Conservation (phyloP, 371 early-diverging fungal species). For the Mortierella sp. region DNA sequence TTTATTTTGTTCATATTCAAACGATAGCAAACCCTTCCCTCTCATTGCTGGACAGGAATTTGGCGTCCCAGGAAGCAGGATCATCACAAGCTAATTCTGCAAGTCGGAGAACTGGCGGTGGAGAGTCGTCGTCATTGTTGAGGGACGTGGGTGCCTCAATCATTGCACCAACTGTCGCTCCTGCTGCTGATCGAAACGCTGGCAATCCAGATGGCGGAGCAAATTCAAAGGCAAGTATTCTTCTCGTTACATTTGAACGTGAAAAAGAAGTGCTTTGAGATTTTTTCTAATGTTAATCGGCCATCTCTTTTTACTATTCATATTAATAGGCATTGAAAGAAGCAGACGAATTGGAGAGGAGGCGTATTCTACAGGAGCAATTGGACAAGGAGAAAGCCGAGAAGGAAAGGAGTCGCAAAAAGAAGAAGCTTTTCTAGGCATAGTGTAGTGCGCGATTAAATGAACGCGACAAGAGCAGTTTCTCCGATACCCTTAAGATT, state of each 20-base stretch:
- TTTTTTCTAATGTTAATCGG: not conserved
- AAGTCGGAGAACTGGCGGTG: not conserved
- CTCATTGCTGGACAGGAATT: not conserved
- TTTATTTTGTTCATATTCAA: not conserved
- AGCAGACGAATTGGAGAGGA: slow-evolving; percentile 37
- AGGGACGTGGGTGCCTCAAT: not conserved
- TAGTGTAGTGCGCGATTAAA: not conserved
- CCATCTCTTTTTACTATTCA: not conserved
- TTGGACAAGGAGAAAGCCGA: slow-evolving; percentile 41
- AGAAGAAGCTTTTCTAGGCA: slow-evolving; percentile 37
- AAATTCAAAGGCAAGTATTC: not conserved
- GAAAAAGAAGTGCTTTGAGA: not conserved
- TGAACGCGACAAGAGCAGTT: not conserved
- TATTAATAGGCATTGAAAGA: slow-evolving; percentile 24
- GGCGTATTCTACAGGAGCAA: slow-evolving; percentile 36
- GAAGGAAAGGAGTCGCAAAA: slow-evolving; percentile 37
- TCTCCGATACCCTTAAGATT: not conserved
- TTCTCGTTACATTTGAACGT: not conserved
- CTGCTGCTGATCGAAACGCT: not conserved
- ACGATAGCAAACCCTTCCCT: not conserved
- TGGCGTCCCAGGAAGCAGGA: not conserved
- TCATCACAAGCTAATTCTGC: not conserved
- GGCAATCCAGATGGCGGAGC: not conserved
- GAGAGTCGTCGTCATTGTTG: not conserved
- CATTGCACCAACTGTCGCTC: not conserved